A percentile compares a stretch with the other conserved stretches of the same genome.
These are phyloP conservation scores for Vigna angularis DNA, from an alignment of 306 rosid genomes.

Conservation along the genomic window DNA sequence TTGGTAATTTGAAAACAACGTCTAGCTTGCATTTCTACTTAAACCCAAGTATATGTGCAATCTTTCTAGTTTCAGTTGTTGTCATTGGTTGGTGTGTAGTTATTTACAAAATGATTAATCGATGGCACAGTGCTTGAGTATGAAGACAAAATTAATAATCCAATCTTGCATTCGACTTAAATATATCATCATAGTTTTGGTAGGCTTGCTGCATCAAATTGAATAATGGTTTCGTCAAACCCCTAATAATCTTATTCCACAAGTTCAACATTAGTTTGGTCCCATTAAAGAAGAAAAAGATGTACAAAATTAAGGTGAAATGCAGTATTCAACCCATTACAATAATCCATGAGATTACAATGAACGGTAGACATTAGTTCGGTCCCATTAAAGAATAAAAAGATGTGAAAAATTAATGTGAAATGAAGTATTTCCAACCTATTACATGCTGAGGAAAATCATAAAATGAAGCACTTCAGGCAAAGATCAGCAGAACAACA, in stretches of 20 bases:
- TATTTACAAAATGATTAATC: constrained; percentile 4
- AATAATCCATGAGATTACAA: neutral
- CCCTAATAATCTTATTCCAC: neutral
- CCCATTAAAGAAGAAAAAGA: too few relatives aligned
- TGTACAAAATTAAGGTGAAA: too few relatives aligned
- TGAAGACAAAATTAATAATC: neutral
- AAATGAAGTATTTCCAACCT: neutral
- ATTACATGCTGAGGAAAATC: neutral
- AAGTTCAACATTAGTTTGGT: too few relatives aligned
- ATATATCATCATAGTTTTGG: neutral
- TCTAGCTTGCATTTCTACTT: neutral
- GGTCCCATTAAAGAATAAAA: constrained; percentile 1
- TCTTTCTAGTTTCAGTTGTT: neutral
- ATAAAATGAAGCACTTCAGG: constrained; percentile 12
- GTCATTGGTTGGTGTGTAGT: neutral
- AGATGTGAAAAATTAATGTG: neutral
- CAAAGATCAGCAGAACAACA: constrained; percentile 14
- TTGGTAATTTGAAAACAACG: neutral
- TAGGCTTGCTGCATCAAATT: neutral
- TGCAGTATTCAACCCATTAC: neutral
- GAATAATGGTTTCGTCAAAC: too few relatives aligned
- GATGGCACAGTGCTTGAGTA: too few relatives aligned
- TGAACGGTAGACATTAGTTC: constrained; percentile 3
- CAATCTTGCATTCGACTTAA: neutral
- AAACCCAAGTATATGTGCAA: neutral